A percentile compares a stretch with the other conserved stretches of the same genome.
Conservation (phyloP, 176 grass and related monocot species). For the Bolboschoenus planiculmis region DNA sequence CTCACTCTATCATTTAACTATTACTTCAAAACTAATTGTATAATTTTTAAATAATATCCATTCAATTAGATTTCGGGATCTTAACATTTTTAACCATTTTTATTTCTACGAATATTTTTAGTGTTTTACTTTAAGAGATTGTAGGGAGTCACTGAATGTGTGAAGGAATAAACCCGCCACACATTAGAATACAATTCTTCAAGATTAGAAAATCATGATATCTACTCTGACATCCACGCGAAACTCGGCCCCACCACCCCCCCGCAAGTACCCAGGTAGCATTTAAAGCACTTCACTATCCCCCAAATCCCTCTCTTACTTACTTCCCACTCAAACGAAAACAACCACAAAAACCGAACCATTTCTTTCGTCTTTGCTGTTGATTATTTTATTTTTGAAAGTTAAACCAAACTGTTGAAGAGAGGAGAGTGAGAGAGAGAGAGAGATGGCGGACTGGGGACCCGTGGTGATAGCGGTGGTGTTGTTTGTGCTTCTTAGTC, state of each 20-base stretch:
- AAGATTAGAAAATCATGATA: not conserved
- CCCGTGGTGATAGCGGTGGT: constrained; percentile 61
- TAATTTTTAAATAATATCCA: too few species aligned
- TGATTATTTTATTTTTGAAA: not conserved
- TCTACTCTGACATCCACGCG: not conserved
- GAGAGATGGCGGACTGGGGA: constrained; percentile 57
- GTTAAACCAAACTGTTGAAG: not conserved
- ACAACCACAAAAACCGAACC: not conserved
- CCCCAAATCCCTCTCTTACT: not conserved
- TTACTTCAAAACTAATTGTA: too few species aligned
- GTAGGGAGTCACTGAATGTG: not conserved
- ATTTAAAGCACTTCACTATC: not conserved
- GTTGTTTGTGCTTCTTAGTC: constrained; percentile 62
- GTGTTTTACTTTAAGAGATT: not conserved
- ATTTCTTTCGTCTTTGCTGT: not conserved
- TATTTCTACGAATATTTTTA: too few species aligned
- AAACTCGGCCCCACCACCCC: not conserved
- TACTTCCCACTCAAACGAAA: not conserved
- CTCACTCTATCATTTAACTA: too few species aligned
- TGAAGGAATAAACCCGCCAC: not conserved
- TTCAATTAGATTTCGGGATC: too few species aligned
- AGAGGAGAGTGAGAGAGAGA: not conserved
- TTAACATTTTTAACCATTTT: too few species aligned
- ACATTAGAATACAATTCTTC: not conserved
- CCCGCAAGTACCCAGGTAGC: constrained; percentile 1